Evolutionary conservation across 2,329 filamentous ascomycete species (phyloP).

Genomic region (Colletotrichum chrysophilum): DNA sequence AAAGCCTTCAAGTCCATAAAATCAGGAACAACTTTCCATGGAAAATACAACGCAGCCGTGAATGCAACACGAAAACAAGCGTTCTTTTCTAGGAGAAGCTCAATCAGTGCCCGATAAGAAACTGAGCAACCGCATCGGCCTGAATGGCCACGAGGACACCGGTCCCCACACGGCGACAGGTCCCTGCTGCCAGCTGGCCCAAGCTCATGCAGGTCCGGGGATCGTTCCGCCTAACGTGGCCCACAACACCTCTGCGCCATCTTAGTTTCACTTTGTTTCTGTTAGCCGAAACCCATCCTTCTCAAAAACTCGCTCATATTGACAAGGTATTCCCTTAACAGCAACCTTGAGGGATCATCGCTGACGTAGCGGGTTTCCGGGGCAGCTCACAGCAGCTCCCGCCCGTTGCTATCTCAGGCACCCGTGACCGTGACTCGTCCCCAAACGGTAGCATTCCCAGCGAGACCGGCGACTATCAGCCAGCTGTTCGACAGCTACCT

Average conservation of each 20-base stretch:
- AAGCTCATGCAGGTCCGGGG: slow-evolving; percentile 13
- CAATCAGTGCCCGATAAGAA: background rate
- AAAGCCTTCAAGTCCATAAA: too few species aligned
- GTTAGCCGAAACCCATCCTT: background rate
- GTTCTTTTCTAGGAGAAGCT: too few species aligned
- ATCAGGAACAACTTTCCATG: too few species aligned
- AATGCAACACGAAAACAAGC: too few species aligned
- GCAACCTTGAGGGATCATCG: slow-evolving; percentile 6
- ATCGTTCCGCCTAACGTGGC: slow-evolving; percentile 1
- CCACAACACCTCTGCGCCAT: slow-evolving; percentile 4
- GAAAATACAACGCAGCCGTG: too few species aligned
- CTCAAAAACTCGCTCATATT: rapidly evolving
- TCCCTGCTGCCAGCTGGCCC: background rate
- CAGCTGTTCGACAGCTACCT: background rate
- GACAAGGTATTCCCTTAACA: background rate
- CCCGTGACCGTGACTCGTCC: slow-evolving; percentile 15
- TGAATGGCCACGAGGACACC: background rate
- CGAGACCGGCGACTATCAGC: background rate
- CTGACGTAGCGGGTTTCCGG: slow-evolving; percentile 16
- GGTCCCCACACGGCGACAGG: background rate
- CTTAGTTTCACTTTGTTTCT: background rate
- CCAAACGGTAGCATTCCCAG: background rate
- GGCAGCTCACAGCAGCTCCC: background rate
- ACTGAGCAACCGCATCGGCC: background rate
- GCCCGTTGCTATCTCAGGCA: slow-evolving; percentile 7